Conservation (phyloP, 139 green algal species). For the Volvox reticuliferus region DNA sequence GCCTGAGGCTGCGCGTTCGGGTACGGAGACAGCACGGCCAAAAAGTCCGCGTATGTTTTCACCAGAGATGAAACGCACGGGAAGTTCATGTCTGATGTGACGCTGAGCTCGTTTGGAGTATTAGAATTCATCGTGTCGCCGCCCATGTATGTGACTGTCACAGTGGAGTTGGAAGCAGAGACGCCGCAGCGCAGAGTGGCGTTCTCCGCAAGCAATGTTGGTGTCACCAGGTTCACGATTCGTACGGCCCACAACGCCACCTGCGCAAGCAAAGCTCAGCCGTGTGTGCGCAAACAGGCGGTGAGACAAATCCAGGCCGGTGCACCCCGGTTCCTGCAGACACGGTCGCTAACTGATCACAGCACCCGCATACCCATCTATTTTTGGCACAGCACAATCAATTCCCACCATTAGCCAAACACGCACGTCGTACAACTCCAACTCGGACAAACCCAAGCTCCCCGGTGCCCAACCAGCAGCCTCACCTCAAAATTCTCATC, state of each 20-base stretch:
- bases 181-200: not conserved
- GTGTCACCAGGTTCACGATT: not conserved
- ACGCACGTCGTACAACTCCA: not conserved
- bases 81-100: not conserved
- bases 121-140: not conserved
- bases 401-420: too few relatives aligned
- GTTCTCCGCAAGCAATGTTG: not conserved
- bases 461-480: not conserved
- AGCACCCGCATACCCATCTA: not conserved
- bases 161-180: not conserved
- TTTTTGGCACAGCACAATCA: too few relatives aligned
- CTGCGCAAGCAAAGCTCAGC: not conserved
- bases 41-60: not conserved
- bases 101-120: not conserved
- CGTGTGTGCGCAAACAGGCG: not conserved
- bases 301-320: not conserved
- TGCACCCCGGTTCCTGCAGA: not conserved
- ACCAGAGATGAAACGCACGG: not conserved
- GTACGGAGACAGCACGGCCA: not conserved
- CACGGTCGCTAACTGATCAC: not conserved
- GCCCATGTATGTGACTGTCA: not conserved
- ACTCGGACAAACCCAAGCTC: not conserved
- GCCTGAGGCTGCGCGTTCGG: not conserved
- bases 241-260: not conserved
- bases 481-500: constrained; percentile 2